Percentiles rank a stretch among this genome's conserved stretches.
Evolutionary conservation across 371 early-diverging fungal species (phyloP).

Genomic region (Apophysomyces variabilis): DNA sequence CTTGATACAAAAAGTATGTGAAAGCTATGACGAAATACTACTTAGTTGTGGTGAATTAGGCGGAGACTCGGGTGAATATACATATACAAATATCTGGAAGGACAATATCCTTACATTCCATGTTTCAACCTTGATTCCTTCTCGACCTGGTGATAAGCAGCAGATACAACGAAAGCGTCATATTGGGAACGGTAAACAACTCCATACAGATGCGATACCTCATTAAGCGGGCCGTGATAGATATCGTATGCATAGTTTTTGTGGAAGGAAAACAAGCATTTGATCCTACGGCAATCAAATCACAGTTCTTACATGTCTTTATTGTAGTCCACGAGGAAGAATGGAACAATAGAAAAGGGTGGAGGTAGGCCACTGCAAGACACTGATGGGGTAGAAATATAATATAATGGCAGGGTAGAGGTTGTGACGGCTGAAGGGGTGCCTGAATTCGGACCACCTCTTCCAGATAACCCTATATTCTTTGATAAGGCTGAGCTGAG

Average conservation of each 20-base stretch:
- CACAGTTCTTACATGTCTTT: conserved; percentile 81
- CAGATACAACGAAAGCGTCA: conserved; percentile 87
- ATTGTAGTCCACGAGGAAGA: conserved; percentile 66
- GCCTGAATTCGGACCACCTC: conserved; percentile 68
- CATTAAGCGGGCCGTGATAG: conserved; percentile 30
- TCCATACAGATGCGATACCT: not conserved
- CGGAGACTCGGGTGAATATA: conserved; percentile 79
- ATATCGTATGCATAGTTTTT: conserved; percentile 78
- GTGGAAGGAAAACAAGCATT: conserved; percentile 70
- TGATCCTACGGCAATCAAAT: conserved; percentile 72
- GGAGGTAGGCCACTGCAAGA: conserved; percentile 36
- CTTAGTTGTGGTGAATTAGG: conserved; percentile 28
- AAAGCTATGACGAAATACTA: not conserved
- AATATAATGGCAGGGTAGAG: conserved; percentile 44
- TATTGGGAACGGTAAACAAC: conserved; percentile 76
- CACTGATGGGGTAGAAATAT: not conserved
- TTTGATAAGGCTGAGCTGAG: conserved; percentile 51
- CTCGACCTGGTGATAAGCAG: conserved; percentile 71
- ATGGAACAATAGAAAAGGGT: conserved; percentile 33
- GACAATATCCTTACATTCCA: conserved; percentile 87
- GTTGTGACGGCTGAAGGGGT: conserved; percentile 68
- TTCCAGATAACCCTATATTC: conserved; percentile 69
- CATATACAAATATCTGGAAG: conserved; percentile 76
- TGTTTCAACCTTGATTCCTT: conserved; percentile 83
- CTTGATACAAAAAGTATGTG: conserved; percentile 76